Evolutionary conservation across 345 rosid genomes (phyloP).

Genomic region (Triadica sebifera): DNA sequence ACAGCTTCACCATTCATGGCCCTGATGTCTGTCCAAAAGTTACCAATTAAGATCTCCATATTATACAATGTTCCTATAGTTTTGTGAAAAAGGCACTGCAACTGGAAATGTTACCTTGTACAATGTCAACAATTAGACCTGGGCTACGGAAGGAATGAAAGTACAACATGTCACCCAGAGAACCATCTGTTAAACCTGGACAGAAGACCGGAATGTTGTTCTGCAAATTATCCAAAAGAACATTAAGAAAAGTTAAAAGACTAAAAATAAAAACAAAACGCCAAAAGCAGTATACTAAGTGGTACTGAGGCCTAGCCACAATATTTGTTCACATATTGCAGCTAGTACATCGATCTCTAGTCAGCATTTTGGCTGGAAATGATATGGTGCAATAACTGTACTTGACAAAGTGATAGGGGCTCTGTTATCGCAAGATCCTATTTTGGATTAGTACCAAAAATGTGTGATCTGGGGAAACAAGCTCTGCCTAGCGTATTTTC

Average conservation of each 20-base stretch:
- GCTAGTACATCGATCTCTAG: neutral
- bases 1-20: constrained; percentile 81
- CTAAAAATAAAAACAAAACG: neutral
- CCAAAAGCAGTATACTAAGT: neutral
- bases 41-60: neutral
- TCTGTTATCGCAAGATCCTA: neutral
- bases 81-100: neutral
- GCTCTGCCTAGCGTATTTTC: neutral
- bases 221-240: constrained; percentile 41
- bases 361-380: neutral
- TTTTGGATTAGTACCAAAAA: neutral
- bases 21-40: constrained; percentile 58
- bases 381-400: neutral
- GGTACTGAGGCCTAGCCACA: neutral
- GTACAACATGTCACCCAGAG: constrained; percentile 91
- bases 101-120: constrained; percentile 54
- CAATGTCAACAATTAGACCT: constrained; percentile 59
- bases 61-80: neutral
- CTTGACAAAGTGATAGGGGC: neutral
- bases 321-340: neutral
- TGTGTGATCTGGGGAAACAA: neutral
- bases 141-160: constrained; percentile 72
- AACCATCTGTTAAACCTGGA: constrained; percentile 94
- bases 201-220: constrained; percentile 89
- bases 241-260: neutral